Evolutionary conservation across 257 asterid species (phyloP), one percentile per base, ranked within the genome.

Genomic region (Solanum sitiens): DNA sequence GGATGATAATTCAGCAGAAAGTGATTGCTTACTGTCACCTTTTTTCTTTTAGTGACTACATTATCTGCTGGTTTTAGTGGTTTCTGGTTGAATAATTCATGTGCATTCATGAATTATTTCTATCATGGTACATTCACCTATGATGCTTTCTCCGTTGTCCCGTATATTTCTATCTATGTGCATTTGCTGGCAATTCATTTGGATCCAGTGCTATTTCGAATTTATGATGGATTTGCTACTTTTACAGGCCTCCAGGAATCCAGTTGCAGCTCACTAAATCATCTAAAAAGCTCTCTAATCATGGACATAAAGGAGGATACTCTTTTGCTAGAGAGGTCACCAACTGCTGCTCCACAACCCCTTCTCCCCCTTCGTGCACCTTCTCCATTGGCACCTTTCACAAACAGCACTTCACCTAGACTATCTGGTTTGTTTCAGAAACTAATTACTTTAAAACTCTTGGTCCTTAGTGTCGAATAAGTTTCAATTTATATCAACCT

Each of bases 311-410:
- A 80, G 83, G 94, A 92, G 47, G 96, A 93, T 89, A 91, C 47
- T n/a, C 94, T 94, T 90, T 85, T 96, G 83, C 98, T 95, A 1
- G 89, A 91, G 87, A 92, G 63, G 53, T 91, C 98, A 47, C 99
- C 98, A 11, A 90, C 84, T 76, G 90, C 92, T 76, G 86, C 97
- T 87, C 98, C 99, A 83, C 93, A 90, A 91, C 98, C 98, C 40
- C 92, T 94, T 88, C 95, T 96, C 83, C 99, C 99, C 87, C 93
- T 96, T 88, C 92, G 94, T 21, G 99, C 99, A 47, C 99, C 99
- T 75, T 97, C 99, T 87, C 99, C 99, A 14, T 88, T 96, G 93
- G 89, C 98, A 35, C 99, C 99, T 70, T 97, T 96, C 93, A 91
- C 98, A 40, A 96, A 96, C 87, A 94, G 94, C 93, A 94, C 98